Evolutionary conservation across 352 stramenopile species (phyloP).

Genomic region (Phytophthora sansomeana): DNA sequence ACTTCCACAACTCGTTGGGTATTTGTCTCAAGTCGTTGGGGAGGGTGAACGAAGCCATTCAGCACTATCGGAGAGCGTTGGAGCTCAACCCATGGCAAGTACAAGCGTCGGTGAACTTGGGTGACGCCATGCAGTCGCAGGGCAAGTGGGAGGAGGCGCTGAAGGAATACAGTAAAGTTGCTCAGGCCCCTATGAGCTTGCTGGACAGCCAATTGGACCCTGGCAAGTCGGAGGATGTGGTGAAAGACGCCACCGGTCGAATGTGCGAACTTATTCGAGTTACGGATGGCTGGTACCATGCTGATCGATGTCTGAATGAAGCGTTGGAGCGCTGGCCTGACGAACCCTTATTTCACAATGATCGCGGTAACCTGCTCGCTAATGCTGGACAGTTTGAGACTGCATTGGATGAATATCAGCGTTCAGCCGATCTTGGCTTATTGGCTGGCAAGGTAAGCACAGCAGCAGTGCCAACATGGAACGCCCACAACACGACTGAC

Average conservation of each 20-base stretch:
- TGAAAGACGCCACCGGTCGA: constrained; percentile 47
- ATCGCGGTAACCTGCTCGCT: constrained; percentile 64
- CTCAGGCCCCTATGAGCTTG: constrained; percentile 21
- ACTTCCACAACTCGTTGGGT: constrained; percentile 64
- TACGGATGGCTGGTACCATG: constrained; percentile 52
- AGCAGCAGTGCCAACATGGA: background rate
- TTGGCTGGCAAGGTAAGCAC: constrained; percentile 55
- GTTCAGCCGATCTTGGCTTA: constrained; percentile 48
- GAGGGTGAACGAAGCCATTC: constrained; percentile 51
- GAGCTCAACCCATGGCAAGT: constrained; percentile 55
- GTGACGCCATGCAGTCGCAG: constrained; percentile 46
- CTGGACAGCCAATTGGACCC: constrained; percentile 26
- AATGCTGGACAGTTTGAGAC: constrained; percentile 63
- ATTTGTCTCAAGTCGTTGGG: constrained; percentile 57
- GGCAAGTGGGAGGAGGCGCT: constrained; percentile 69
- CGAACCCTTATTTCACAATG: constrained; percentile 65
- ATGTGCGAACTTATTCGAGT: constrained; percentile 66
- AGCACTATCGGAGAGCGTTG: constrained; percentile 57
- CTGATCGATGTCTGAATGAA: constrained; percentile 63
- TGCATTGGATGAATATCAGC: constrained; percentile 65
- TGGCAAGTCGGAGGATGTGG: constrained; percentile 32
- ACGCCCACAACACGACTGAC: constrained; percentile 1
- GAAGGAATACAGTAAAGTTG: constrained; percentile 59
- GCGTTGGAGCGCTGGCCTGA: constrained; percentile 57
- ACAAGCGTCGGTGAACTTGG: constrained; percentile 63